A percentile compares a stretch with the other conserved stretches of the same genome.
These are phyloP conservation scores for Coemansia javaensis DNA, from an alignment of 192 early-diverging fungal genomes.

Conservation along the genomic window DNA sequence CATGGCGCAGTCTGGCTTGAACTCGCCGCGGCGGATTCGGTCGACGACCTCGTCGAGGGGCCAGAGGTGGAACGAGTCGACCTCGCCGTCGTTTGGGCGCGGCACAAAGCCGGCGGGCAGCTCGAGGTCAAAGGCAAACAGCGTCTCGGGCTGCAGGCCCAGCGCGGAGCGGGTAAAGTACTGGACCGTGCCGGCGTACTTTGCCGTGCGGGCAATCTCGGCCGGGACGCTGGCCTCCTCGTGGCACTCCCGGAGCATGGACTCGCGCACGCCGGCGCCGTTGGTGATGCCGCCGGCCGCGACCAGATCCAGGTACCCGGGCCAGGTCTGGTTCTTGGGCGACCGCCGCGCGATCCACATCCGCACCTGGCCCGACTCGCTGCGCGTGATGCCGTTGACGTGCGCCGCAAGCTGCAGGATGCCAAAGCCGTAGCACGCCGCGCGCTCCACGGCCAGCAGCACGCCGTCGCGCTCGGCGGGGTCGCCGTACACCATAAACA, in stretches of 20 bases:
- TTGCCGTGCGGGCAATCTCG: constrained; percentile 52
- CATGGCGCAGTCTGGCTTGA: constrained; percentile 83
- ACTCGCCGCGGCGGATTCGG: constrained; percentile 51
- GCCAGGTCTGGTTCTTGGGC: constrained; percentile 78
- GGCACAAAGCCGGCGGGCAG: constrained; percentile 60
- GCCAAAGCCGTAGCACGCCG: constrained; percentile 74
- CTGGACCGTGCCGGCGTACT: constrained; percentile 59
- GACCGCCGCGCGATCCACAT: constrained; percentile 90
- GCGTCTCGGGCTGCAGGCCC: constrained; percentile 76
- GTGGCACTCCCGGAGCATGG: constrained; percentile 78
- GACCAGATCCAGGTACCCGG: constrained; percentile 73
- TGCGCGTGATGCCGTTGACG: constrained; percentile 65
- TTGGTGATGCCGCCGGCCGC: constrained; percentile 75
- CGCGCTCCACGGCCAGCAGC: constrained; percentile 71
- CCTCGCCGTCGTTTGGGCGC: constrained; percentile 8
- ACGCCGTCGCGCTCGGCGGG: constrained; percentile 17
- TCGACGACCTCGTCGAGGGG: constrained; percentile 52
- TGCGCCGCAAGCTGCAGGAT: constrained; percentile 84
- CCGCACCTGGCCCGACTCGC: constrained; percentile 38
- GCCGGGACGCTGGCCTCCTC: constrained; percentile 80
- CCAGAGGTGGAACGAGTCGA: constrained; percentile 26
- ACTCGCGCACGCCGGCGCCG: constrained; percentile 50
- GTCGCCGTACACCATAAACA: constrained; percentile 73
- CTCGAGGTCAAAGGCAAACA: constrained; percentile 82
- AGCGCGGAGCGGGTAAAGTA: constrained; percentile 61